Evolutionary conservation across 2,329 filamentous ascomycete species (phyloP).

Genomic region (Teratosphaeria pseudoeucalypti): DNA sequence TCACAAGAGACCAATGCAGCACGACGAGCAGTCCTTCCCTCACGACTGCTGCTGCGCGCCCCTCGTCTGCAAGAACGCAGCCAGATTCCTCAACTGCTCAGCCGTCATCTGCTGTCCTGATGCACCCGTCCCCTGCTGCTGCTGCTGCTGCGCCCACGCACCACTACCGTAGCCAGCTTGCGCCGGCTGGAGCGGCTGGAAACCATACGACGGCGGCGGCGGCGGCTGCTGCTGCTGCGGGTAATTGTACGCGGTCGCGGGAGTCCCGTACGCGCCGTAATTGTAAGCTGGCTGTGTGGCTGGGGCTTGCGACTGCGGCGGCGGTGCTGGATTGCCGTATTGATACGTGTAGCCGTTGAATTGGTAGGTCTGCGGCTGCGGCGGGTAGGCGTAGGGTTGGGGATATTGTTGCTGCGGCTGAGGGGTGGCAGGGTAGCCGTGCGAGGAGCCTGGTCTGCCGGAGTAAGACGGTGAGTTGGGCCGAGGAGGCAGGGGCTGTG

Average conservation of each 20-base stretch:
- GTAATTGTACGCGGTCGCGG: slow-evolving; percentile 1
- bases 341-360: slow-evolving; percentile 50
- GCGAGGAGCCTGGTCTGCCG: background rate
- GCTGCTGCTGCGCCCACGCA: slow-evolving; percentile 9
- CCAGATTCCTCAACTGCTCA: slow-evolving; percentile 5
- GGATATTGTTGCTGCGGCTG: slow-evolving; percentile 2
- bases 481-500: slow-evolving; percentile 3
- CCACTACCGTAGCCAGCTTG: background rate
- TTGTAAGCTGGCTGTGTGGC: background rate
- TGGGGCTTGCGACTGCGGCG: background rate
- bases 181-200: background rate
- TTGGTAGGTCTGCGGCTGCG: slow-evolving; percentile 84
- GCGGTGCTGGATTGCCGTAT: slow-evolving; percentile 7
- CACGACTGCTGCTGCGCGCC: slow-evolving; percentile 1
- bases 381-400: slow-evolving; percentile 1
- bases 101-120: background rate
- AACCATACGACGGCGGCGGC: background rate
- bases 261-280: slow-evolving; percentile 5
- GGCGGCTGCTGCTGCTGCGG: slow-evolving; percentile 9
- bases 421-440: background rate
- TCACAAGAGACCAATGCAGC: too few relatives aligned
- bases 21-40: background rate
- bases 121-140: slow-evolving; percentile 13
- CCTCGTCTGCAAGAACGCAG: slow-evolving; percentile 4
- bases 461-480: slow-evolving; percentile 40